These are phyloP conservation scores for Harringtonia aguacate DNA, from an alignment of 2,329 filamentous ascomycete species.

Conservation along the genomic window DNA sequence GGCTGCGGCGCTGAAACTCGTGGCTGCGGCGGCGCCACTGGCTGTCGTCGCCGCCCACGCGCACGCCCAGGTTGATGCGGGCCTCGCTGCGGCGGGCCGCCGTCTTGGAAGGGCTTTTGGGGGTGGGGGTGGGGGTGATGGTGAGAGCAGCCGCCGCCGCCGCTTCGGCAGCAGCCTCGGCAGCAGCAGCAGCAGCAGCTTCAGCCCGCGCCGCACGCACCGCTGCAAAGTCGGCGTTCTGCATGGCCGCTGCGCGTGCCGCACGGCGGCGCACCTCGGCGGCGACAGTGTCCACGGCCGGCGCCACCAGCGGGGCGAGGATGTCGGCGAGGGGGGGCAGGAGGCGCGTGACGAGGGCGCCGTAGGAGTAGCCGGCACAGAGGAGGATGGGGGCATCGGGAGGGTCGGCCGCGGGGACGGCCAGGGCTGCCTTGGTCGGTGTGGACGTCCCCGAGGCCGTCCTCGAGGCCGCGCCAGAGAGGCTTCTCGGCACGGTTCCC, in stretches of 20 bases:
- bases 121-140: too few species aligned
- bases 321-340: constrained; percentile 55
- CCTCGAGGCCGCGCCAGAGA: too few species aligned
- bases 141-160: too few species aligned
- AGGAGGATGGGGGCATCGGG: constrained; percentile 37
- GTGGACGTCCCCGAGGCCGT: too few species aligned
- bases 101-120: too few species aligned
- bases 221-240: constrained; percentile 34
- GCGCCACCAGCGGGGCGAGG: constrained; percentile 44
- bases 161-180: not conserved
- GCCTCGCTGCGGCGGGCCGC: constrained; percentile 9
- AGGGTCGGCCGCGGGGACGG: too few species aligned
- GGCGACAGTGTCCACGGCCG: constrained; percentile 43
- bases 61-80: constrained; percentile 24
- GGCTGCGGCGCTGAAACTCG: too few species aligned
- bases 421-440: too few species aligned
- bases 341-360: constrained; percentile 67
- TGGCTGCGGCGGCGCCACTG: constrained; percentile 12
- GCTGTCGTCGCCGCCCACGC: constrained; percentile 36
- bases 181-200: constrained; percentile 9
- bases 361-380: constrained; percentile 76
- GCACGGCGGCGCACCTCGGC: constrained; percentile 64
- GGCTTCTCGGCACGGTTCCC: too few species aligned
- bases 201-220: constrained; percentile 21
- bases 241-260: constrained; percentile 53